phyloP scores from a whole-genome alignment of 2,329 filamentous ascomycete genomes.

The Emergomyces orientalis region DNA sequence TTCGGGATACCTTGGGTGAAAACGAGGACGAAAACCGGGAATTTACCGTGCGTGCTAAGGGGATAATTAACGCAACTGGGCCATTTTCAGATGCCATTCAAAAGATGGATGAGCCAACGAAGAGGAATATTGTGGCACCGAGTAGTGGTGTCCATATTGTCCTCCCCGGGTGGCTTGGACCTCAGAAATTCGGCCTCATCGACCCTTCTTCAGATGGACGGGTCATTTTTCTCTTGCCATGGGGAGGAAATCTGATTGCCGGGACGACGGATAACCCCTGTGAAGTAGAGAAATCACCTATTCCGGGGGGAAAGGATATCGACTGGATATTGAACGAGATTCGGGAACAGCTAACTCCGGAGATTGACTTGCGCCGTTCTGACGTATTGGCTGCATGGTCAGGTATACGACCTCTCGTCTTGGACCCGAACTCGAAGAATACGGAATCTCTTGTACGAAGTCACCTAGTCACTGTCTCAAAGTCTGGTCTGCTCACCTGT shows the following conservation, averaged over 20 bases:
- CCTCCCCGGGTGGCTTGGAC: conserved; percentile 65
- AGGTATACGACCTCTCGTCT: conserved; percentile 64
- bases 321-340: conserved; percentile 69
- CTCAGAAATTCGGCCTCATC: conserved; percentile 65
- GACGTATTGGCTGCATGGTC: conserved; percentile 71
- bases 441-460: conserved; percentile 70
- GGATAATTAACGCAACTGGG: conserved; percentile 69
- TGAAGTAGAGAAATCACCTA: conserved; percentile 53
- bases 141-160: conserved; percentile 67
- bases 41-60: conserved; percentile 59
- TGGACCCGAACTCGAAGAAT: conserved; percentile 64
- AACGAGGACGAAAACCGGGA: conserved; percentile 46
- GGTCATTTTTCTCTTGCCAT: conserved; percentile 73
- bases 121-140: conserved; percentile 62
- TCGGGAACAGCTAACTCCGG: conserved; percentile 60
- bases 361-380: conserved; percentile 63
- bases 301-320: conserved; percentile 64
- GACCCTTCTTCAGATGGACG: conserved; percentile 69
- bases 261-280: conserved; percentile 66
- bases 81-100: conserved; percentile 67
- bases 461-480: conserved; percentile 60
- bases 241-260: conserved; percentile 72
- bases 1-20: conserved; percentile 54
- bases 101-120: conserved; percentile 58
- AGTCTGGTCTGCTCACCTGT: conserved; percentile 63